Evolutionary conservation across 2,329 filamentous ascomycete species (phyloP).

Genomic region (Rutstroemia sp.): DNA sequence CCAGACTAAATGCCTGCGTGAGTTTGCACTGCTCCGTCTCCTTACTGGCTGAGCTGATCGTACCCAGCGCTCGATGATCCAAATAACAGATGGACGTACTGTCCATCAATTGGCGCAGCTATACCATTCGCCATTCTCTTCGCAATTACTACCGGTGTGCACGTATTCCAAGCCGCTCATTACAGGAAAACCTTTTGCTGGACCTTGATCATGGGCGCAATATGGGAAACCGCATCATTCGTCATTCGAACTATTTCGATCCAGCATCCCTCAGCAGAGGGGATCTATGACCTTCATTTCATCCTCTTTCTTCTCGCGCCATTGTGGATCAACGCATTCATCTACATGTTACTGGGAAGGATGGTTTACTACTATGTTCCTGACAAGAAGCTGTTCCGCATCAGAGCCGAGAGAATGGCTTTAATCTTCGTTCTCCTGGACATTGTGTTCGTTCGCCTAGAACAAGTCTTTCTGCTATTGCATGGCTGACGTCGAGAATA

Average conservation of each 20-base stretch:
- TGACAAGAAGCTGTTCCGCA: conserved; percentile 28
- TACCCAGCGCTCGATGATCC: background rate
- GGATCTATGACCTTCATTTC: conserved; percentile 27
- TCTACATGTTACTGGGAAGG: conserved; percentile 29
- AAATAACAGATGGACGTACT: background rate
- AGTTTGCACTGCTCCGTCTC: background rate
- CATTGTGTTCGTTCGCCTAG: conserved; percentile 34
- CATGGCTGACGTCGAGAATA: conserved; percentile 24
- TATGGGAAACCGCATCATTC: conserved; percentile 37
- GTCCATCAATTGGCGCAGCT: conserved; percentile 32
- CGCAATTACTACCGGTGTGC: conserved; percentile 26
- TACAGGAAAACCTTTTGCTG: conserved; percentile 34
- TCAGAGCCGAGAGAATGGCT: conserved; percentile 34
- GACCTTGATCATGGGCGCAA: conserved; percentile 37
- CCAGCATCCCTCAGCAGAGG: conserved; percentile 31
- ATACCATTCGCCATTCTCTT: conserved; percentile 32
- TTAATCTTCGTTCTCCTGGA: conserved; percentile 42
- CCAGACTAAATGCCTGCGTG: background rate
- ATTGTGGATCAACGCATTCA: conserved; percentile 30
- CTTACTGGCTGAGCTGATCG: too few species aligned
- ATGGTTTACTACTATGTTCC: conserved; percentile 33
- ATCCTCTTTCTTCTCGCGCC: conserved; percentile 36
- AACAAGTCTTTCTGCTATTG: background rate
- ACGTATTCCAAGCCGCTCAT: conserved; percentile 31
- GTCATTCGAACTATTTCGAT: conserved; percentile 34